These are phyloP conservation scores for Penicillium salamii DNA, from an alignment of 495 filamentous ascomycete genomes.

Conservation along the genomic window DNA sequence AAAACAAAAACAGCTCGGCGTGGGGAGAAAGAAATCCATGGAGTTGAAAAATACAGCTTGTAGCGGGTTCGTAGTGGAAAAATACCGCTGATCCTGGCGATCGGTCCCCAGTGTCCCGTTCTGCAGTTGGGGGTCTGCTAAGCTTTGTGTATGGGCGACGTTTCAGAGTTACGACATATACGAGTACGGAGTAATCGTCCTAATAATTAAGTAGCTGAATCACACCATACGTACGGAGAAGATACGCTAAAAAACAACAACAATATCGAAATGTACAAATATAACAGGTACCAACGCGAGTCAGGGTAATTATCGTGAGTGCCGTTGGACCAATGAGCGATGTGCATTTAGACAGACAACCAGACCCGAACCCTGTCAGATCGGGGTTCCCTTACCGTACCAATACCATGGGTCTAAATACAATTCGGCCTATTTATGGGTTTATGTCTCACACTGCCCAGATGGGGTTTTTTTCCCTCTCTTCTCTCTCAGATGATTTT, in stretches of 20 bases:
- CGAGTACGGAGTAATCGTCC: too few species aligned
- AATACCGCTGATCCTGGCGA: constrained; percentile 16
- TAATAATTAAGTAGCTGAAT: too few species aligned
- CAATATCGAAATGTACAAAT: too few species aligned
- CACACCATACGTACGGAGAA: too few species aligned
- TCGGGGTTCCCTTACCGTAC: too few species aligned
- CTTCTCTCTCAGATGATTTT: constrained; percentile 1
- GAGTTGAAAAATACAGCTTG: constrained; percentile 16
- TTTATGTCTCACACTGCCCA: constrained; percentile 10
- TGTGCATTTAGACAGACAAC: background rate
- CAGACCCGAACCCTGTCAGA: background rate
- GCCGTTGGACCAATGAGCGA: background rate
- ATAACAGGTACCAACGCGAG: too few species aligned
- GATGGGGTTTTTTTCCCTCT: background rate
- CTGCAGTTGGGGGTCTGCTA: background rate
- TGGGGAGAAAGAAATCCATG: constrained; percentile 14
- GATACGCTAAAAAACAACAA: too few species aligned
- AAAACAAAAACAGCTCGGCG: constrained; percentile 7
- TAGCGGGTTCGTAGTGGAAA: background rate
- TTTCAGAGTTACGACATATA: too few species aligned
- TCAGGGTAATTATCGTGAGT: too few species aligned
- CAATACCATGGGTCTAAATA: too few species aligned
- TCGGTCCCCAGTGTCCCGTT: constrained; percentile 1
- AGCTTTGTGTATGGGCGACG: too few species aligned
- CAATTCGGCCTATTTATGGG: constrained; percentile 5